Base-by-base conservation (phyloP, 441 rosid species). In the Populus hybrid region DNA sequence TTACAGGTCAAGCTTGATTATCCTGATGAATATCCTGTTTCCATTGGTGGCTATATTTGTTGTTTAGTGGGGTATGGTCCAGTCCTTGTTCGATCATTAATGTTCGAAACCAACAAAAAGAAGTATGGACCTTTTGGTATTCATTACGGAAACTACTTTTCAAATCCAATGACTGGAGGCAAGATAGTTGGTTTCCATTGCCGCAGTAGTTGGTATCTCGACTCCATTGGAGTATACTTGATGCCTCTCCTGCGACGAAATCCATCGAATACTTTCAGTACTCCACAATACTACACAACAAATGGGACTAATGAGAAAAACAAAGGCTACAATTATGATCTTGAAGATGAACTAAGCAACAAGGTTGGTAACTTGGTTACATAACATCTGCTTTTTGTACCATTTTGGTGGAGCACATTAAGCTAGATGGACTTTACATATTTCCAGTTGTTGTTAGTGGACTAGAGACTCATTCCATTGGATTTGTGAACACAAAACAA, bases 101-200 rank as follows among this genome's bases (percentile, higher is more conserved):
- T 34, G 57, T 74, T 84, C 0, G 72, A 79, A 28, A 84, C 77
- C 84, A 84, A 81, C 70, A 73, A 23, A 53, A 84, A 63, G 3
- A 79, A 70, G 50, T 79, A 81, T 36, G 84, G 86, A 67, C 84
- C 84, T 28, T 84, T 79, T 68, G 84, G 84, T 2, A 74, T 81
- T 21, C 75, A 76, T 16, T 79, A 74, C 6, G 82, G 82, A 71
- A 76, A 77, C 30, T 69, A 70, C n/a, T 84, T 81, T 66, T 81
- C 82, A 7, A 32, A 73, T 12, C 84, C 81, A 23, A 28, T 67
- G 73, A 35, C 30, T 64, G 82, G 79, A n/a, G 82, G 79, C 70
- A 76, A 24, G 64, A 72, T 84, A 11, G 82, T 79, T 1, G 84
- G 84, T 21, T 84, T 84, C 73, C 84, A 81, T 79, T 79, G 84